Percentiles rank a stretch among this genome's conserved stretches.
phyloP scores from a whole-genome alignment of 352 stramenopile species.

The Phytopythium ostracodes region DNA sequence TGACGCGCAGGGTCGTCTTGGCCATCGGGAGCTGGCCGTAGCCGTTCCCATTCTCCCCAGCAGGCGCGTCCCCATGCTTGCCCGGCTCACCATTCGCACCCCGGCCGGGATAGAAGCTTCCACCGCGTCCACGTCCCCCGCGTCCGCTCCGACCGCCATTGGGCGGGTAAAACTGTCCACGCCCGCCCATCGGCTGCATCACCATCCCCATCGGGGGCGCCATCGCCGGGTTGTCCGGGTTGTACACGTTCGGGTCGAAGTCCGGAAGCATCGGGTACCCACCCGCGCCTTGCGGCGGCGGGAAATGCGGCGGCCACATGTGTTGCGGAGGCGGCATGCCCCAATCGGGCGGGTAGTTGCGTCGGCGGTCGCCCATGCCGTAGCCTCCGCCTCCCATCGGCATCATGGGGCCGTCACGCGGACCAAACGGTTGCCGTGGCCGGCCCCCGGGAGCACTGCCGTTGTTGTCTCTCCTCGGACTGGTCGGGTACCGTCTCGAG shows the following conservation, averaged over 20 bases:
- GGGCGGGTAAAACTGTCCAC: slow-evolving; percentile 36
- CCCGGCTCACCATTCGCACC: slow-evolving; percentile 28
- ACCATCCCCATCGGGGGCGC: slow-evolving; percentile 62
- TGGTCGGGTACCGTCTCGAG: slow-evolving; percentile 27
- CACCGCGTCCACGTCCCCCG: slow-evolving; percentile 33
- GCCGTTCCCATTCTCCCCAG: not conserved
- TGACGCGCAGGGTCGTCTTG: slow-evolving; percentile 78
- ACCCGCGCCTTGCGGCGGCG: slow-evolving; percentile 29
- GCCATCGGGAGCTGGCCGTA: slow-evolving; percentile 13
- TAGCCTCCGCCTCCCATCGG: slow-evolving; percentile 18
- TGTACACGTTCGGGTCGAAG: slow-evolving; percentile 68
- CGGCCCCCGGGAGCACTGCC: not conserved
- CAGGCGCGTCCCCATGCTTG: slow-evolving; percentile 6
- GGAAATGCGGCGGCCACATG: slow-evolving; percentile 65
- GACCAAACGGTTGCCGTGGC: slow-evolving; percentile 21
- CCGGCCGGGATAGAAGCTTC: slow-evolving; percentile 30
- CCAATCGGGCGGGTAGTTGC: slow-evolving; percentile 67
- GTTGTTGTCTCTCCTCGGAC: slow-evolving; percentile 26
- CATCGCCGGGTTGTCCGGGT: slow-evolving; percentile 58
- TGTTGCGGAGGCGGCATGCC: slow-evolving; percentile 52
- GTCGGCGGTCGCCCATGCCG: slow-evolving; percentile 40
- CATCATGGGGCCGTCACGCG: slow-evolving; percentile 22
- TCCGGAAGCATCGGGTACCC: slow-evolving; percentile 43
- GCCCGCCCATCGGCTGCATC: slow-evolving; percentile 60
- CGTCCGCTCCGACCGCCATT: slow-evolving; percentile 34